Base-by-base conservation (phyloP, 116 monocot species). In the Thalassia testudinum region DNA sequence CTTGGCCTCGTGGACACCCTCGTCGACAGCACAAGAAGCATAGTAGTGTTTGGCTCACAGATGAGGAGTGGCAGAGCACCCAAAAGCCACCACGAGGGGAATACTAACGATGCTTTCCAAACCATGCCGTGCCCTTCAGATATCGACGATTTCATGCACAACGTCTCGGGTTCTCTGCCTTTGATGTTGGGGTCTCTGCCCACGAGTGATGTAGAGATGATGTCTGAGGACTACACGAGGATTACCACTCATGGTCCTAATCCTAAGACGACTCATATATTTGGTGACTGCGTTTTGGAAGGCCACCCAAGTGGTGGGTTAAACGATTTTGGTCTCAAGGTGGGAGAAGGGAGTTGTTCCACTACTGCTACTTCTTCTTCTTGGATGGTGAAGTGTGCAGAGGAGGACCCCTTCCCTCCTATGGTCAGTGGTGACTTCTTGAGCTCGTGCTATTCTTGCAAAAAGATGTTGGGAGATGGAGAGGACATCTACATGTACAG, bases 201-300 rank as follows among this genome's bases (percentile, higher is more conserved):
- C 42, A 75, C 81, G 1, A 87, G 76, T 37, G 90, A 84, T 26
- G 86, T 92, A 42, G 92, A 92, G 69, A 60, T 63, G 14, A 60
- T 63, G 14, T 85, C 85, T 12, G 95, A 95, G 66, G 95, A 95
- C 52, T 95, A 95, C 50, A 95, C 88, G n/a, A 70, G 95, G 69
- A 88, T 95, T 60, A 84, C 74, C 18, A 76, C 76, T 42, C 88
- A 78, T 45, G 95, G 95, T 11, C 84, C 95, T 12, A 95, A 95
- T 65, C 88, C 95, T 12, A 95, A 82, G 56, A 95, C 88, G 0
- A 88, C 85, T 43, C 95, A 95, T 65, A 85, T 95, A 27, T 95
- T 88, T 70, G 95, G 95, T 3, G 85, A 95, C 52, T 79, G 73
- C 26, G 74, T 95, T 57, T 49, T 95, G 42, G 88, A 85, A 50